Evolutionary conservation across 257 asterid genomes (phyloP).

Genomic region (Plantago elongata): DNA sequence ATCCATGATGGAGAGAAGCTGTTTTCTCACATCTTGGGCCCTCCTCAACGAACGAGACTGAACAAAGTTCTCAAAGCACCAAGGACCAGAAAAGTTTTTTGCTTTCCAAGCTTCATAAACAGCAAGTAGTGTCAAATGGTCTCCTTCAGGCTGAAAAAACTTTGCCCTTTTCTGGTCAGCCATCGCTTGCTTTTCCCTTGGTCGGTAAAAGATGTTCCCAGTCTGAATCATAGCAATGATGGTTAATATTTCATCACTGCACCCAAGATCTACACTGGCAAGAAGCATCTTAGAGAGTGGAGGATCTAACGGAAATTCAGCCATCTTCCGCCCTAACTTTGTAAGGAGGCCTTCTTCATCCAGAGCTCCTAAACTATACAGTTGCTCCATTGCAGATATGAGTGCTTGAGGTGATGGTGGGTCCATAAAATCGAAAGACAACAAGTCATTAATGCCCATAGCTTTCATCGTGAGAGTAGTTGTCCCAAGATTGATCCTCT

Average conservation of each 20-base stretch:
- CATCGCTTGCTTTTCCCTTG: constrained; percentile 94
- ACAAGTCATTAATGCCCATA: constrained; percentile 86
- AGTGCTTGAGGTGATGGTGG: constrained; percentile 98
- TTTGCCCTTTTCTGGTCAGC: constrained; percentile 91
- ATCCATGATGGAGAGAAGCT: constrained; percentile 84
- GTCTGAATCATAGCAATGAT: constrained; percentile 93
- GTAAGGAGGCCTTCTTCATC: constrained; percentile 94
- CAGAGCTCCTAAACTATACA: constrained; percentile 85
- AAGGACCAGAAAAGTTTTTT: constrained; percentile 77
- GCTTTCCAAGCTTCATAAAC: constrained; percentile 99
- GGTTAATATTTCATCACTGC: constrained; percentile 89
- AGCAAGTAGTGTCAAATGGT: constrained; percentile 81
- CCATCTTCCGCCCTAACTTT: constrained; percentile 93
- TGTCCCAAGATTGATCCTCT: constrained; percentile 87
- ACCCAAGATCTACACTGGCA: constrained; percentile 89
- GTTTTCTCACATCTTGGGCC: constrained; percentile 90
- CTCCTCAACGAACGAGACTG: constrained; percentile 82
- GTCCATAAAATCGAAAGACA: constrained; percentile 93
- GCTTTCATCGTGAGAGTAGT: constrained; percentile 87
- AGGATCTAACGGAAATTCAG: constrained; percentile 94
- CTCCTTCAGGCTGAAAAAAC: constrained; percentile 93
- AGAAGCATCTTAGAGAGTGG: constrained; percentile 90
- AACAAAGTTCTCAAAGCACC: constrained; percentile 94
- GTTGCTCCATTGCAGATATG: constrained; percentile 88
- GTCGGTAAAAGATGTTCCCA: constrained; percentile 85